Evolutionary conservation across 2,329 filamentous ascomycete species (phyloP).

Genomic region (Apiospora sp.): DNA sequence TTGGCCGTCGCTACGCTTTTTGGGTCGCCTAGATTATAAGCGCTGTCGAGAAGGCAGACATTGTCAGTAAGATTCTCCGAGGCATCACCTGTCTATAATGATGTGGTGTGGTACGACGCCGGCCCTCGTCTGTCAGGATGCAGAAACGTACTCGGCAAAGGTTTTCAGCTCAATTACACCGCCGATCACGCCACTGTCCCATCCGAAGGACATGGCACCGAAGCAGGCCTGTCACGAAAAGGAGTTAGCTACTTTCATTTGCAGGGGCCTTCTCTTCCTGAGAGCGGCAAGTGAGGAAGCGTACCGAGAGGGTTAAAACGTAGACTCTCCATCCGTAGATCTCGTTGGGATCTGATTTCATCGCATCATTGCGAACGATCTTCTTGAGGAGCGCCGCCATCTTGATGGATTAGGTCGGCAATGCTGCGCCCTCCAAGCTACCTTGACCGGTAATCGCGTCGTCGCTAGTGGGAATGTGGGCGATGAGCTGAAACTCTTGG

Average conservation of each 20-base stretch:
- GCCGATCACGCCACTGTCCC: conserved; percentile 70
- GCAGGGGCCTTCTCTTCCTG: conserved; percentile 22
- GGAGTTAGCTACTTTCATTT: not conserved
- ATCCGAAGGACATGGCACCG: conserved; percentile 66
- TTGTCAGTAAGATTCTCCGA: conserved; percentile 14
- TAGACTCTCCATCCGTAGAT: conserved; percentile 77
- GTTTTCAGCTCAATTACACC: conserved; percentile 68
- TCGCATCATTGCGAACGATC: conserved; percentile 66
- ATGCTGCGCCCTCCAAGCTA: not conserved
- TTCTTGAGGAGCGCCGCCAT: conserved; percentile 43
- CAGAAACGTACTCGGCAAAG: conserved; percentile 58
- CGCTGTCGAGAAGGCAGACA: conserved; percentile 45
- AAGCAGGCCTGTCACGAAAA: conserved; percentile 48
- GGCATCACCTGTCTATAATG: not conserved
- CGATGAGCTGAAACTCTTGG: not conserved
- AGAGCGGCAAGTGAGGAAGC: conserved; percentile 29
- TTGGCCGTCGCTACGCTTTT: conserved; percentile 56
- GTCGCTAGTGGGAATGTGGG: not conserved
- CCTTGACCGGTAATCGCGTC: not conserved
- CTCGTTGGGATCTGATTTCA: conserved; percentile 70
- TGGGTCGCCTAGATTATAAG: conserved; percentile 57
- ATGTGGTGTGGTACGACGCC: not conserved
- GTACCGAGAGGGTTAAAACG: conserved; percentile 65
- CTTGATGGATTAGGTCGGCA: not conserved
- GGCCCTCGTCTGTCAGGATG: not conserved